Conservation (phyloP, 768 basidiomycete genomes). For the Crepidotus variabilis region DNA sequence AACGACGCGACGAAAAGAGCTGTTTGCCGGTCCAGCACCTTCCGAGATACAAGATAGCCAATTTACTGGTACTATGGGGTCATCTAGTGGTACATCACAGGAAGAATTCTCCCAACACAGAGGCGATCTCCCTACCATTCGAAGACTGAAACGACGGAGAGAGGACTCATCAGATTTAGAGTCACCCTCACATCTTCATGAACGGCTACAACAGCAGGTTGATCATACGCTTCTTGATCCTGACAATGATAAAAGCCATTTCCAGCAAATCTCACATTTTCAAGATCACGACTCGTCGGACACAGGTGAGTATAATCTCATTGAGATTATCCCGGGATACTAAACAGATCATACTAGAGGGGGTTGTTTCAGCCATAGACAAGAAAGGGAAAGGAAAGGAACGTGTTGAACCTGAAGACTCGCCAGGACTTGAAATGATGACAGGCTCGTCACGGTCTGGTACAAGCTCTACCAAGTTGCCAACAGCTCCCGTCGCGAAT, state of each 20-base stretch:
- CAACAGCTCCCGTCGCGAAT: slow-evolving; percentile 8
- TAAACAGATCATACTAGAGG: slow-evolving; percentile 14
- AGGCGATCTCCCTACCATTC: neutral
- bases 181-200: neutral
- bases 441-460: slow-evolving; percentile 2
- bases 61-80: too few species aligned
- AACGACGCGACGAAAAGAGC: slow-evolving; percentile 2
- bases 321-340: too few species aligned
- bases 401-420: slow-evolving; percentile 4
- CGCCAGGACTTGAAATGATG: slow-evolving; percentile 4
- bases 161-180: neutral
- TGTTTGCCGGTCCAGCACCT: neutral
- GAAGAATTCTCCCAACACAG: neutral
- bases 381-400: slow-evolving; percentile 5
- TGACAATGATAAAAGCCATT: too few species aligned
- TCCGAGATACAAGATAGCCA: neutral
- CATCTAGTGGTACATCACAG: too few species aligned
- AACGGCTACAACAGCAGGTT: neutral
- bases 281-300: too few species aligned
- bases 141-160: slow-evolving; percentile 1
- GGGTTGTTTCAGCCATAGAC: slow-evolving; percentile 15
- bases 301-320: too few species aligned
- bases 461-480: neutral
- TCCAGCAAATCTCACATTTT: too few species aligned
- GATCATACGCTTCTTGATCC: neutral